Evolutionary conservation across 1,284 basidiomycete genomes (phyloP), one percentile per base, ranked within the genome.

Genomic region (Trichosporon sp.): DNA sequence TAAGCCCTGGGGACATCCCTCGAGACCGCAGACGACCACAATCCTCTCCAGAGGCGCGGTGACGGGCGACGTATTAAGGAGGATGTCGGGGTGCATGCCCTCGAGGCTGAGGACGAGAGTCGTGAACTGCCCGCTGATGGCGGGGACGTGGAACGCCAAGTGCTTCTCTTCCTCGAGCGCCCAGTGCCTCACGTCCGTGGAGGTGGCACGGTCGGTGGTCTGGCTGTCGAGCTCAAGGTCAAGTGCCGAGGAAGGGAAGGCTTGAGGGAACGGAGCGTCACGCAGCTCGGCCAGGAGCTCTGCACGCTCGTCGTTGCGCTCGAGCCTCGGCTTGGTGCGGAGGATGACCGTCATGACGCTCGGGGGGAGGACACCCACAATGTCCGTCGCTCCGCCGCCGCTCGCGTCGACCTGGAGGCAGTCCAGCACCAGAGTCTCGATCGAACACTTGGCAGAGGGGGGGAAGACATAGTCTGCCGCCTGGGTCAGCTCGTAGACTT

Each of bases 21-120:
- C 51, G 7, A 54, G 32, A 6, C 59, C 59, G 31, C 59, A 63
- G 7, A 63, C 32, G 31, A 63, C 59, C 14, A 61, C 59, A 32
- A 63, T 35, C 14, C 59, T 3, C 12, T 16, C 31, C 31, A 63
- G 32, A 14, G 59, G 59, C 14, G 31, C 59, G 16, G 10, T 16
- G 14, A 63, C 31, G 32, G 37, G 59, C 14, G 31, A 16, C 5
- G 32, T 8, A 10, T 35, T 16, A 16, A 63, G 59, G 11, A 35
- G 5, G 5, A 16, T 32, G 32, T 63, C 59, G 16, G 31, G 31
- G 32, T 63, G 59, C 59, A 63, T 35, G 1, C 8, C 16, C 14
- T 16, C 7, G 4, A 63, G 31, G 7, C 21, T 63, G 7, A 63
- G 32, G 31, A 63, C 35, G 31, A 63, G 59, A 11, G 59, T 63